Conservation (phyloP, 768 basidiomycete species). For the Suillus discolor region DNA sequence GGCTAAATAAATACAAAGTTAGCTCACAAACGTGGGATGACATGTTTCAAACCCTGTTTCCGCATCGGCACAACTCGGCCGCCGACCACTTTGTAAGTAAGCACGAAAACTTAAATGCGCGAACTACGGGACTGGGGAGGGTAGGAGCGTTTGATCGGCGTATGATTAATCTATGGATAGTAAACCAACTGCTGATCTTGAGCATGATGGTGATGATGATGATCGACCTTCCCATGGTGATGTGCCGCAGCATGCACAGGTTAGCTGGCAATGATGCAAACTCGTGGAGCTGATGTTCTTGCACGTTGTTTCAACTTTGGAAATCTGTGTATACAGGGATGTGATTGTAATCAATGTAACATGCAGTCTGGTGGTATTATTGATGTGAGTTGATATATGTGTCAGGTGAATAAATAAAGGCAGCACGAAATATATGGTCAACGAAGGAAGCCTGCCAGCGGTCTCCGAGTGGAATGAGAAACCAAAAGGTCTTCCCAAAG, state of each 20-base stretch:
- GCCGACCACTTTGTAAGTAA: neutral
- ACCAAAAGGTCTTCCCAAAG: neutral
- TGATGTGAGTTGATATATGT: neutral
- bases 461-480: neutral
- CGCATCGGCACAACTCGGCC: neutral
- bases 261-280: neutral
- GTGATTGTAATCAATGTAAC: slow-evolving; percentile 5
- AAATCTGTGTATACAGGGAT: neutral
- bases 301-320: neutral
- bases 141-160: neutral
- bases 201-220: neutral
- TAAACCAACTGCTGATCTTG: neutral
- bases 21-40: neutral
- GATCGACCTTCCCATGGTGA: slow-evolving; percentile 2
- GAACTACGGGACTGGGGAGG: neutral
- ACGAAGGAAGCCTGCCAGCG: slow-evolving; percentile 1
- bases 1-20: neutral
- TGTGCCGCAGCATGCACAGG: neutral
- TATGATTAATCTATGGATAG: neutral
- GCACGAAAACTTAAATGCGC: neutral
- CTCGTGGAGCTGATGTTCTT: neutral
- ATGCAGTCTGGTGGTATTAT: slow-evolving; percentile 3
- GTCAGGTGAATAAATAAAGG: neutral
- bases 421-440: neutral
- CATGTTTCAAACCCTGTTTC: neutral